Percentiles rank a stretch among this genome's conserved stretches.
Conservation (phyloP, 176 grass and related monocot genomes). For the Zoysia pacifica region DNA sequence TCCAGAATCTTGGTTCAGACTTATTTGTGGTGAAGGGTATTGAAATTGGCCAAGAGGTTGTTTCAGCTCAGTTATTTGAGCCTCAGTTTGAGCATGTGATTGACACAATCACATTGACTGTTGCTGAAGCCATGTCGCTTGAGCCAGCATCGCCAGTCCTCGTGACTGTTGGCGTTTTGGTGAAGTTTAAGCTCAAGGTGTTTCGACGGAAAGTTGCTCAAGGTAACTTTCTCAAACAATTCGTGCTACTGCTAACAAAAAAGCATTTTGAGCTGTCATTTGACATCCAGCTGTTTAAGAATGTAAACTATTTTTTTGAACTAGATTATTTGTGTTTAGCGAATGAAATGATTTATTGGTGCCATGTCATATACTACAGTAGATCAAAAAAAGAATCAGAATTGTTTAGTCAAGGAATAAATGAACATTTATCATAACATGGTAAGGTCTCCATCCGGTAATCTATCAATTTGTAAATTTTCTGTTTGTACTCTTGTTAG, state of each 20-base stretch:
- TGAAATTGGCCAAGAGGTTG: slow-evolving; percentile 86
- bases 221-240: slow-evolving; percentile 48
- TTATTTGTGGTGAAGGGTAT: slow-evolving; percentile 87
- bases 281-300: not conserved
- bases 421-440: not conserved
- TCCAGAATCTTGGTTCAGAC: slow-evolving; percentile 85
- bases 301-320: not conserved
- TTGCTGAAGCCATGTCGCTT: slow-evolving; percentile 95
- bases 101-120: slow-evolving; percentile 77
- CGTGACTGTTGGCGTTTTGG: slow-evolving; percentile 74
- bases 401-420: slow-evolving; percentile 13
- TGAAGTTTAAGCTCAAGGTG: slow-evolving; percentile 74
- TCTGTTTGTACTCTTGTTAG: slow-evolving; percentile 1
- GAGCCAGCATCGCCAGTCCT: slow-evolving; percentile 91
- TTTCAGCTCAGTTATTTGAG: slow-evolving; percentile 77
- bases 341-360: slow-evolving; percentile 5
- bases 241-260: slow-evolving; percentile 4
- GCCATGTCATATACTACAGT: slow-evolving; percentile 13
- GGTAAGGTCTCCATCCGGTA: not conserved
- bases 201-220: slow-evolving; percentile 76
- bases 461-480: not conserved
- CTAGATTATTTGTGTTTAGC: not conserved
- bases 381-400: slow-evolving; percentile 1
- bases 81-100: slow-evolving; percentile 79
- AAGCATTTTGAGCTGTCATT: not conserved